phyloP scores from a whole-genome alignment of 2,329 filamentous ascomycete species.

The Claviceps quebecensis region DNA sequence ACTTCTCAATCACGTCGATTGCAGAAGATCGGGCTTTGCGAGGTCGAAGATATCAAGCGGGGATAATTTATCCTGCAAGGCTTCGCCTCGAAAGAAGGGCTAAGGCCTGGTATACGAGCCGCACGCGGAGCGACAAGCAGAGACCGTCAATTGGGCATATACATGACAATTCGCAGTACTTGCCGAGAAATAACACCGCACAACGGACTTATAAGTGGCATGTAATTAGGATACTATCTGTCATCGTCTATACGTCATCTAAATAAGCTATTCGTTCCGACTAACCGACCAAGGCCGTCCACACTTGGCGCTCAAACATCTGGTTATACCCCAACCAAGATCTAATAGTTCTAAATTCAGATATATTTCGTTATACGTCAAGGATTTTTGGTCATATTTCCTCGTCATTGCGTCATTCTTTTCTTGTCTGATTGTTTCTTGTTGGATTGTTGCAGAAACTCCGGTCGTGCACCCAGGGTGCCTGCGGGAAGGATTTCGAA shows the following conservation, averaged over 20 bases:
- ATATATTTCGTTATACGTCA: background rate
- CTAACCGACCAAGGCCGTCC: background rate
- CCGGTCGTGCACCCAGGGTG: constrained; percentile 3
- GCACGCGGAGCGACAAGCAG: no score
- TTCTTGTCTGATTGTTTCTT: background rate
- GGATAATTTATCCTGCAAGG: no score
- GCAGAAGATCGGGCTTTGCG: no score
- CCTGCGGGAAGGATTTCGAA: constrained; percentile 8
- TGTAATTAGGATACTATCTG: no score
- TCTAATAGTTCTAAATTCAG: background rate
- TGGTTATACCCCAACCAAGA: constrained; percentile 1
- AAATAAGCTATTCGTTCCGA: background rate
- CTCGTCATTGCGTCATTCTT: background rate
- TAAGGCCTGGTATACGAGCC: no score
- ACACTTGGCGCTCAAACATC: background rate
- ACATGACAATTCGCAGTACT: no score
- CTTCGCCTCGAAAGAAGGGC: no score
- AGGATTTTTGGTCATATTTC: background rate
- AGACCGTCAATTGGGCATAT: no score
- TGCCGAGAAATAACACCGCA: no score
- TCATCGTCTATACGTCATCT: background rate
- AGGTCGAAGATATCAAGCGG: no score
- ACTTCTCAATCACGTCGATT: no score
- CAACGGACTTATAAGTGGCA: no score
- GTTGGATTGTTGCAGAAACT: background rate